Evolutionary conservation across 306 rosid genomes (phyloP), one percentile per base, ranked within the genome.

Genomic region (Mimosa bimucronata): DNA sequence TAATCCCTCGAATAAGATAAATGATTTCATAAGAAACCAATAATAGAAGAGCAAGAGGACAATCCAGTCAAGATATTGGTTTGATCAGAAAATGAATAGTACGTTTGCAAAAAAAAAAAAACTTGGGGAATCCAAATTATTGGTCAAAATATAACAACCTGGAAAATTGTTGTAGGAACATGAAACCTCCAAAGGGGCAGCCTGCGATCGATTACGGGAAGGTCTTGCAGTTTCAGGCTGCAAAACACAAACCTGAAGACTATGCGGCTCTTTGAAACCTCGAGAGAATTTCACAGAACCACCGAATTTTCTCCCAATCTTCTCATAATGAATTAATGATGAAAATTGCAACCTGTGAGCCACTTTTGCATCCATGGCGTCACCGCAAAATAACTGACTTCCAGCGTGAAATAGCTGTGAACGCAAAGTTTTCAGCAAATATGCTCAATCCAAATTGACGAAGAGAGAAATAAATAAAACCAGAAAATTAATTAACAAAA

Each of bases 341-440:
- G 92, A 78, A 30, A 88, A 76, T 34, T 81, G 85, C 70, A 88
- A 58, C 76, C 76, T 58, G 46, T 85, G 88, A 0, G 83, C 83
- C 66, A 87, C 82, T 77, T 77, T 86, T 0, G 86, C 92, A 81
- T 90, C 96, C 99, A 95, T 92, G 58, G 66, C 60, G 52, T 74
- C 37, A 5, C 21, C 71, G 31, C 77, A 71, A 29, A 77, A 44
- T 41, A 37, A 15, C 48, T 38, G 31, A 18, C 52, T 58, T 23
- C 46, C 42, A 37, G 29, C 9, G 50, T 6, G 34, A 37, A 48
- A 25, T 37, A 66, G 67, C 79, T 73, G 79, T 10, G 77, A 83
- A 81, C 65, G 65, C 71, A 61, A 6, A 38, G 48, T 21, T 76
- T 55, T 12, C 25, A 34, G 44, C 69, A 71, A 41, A n/a, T 66